Evolutionary conservation across 192 early-diverging fungal species (phyloP), one percentile per base, ranked within the genome.

Genomic region (Haplosporangium gracile): DNA sequence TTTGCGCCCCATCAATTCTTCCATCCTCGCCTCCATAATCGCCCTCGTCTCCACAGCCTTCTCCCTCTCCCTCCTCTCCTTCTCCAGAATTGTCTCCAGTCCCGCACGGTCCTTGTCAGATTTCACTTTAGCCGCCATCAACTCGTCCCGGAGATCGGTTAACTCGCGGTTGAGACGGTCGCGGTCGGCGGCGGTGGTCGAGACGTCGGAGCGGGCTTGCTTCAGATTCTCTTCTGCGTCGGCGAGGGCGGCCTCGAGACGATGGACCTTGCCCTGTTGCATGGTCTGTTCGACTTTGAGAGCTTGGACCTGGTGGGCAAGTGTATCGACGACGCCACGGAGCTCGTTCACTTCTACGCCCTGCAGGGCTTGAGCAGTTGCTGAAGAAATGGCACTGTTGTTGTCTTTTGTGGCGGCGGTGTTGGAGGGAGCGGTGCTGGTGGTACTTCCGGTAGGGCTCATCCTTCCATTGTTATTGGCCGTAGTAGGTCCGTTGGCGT

Each of bases 1-100:
- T 82, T 89, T 92, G 68, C 89, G 85, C 26, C 77, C 89, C 85
- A 93, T 88, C 26, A 93, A 63, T 45, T 92, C 90, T 74, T 93
- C 91, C 89, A 93, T 91, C 69, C 88, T 76, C 26, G 81, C 85
- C 69, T 93, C 92, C 53, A 93, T 74, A 36, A 89, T 82, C 13
- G 78, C 70, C 70, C 82, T 81, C 26, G 91, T 89, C 74, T 85
- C 88, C 71, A 92, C 90, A 6, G 92, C 91, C 70, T 84, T 89
- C 78, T 93, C 91, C 68, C 89, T 90, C n/a, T 88, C 85, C 42
- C 40, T 68, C 43, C 88, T 75, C 76, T 93, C 91, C 45, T 80
- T 70, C 53, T 92, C 89, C 8, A 91, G 53, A 18, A 78, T 45
- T 2, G 77, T 32, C 75, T 93, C 89, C 8, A 93, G 73, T 3